These are phyloP conservation scores for Hirschfeldia incana DNA, from an alignment of 345 rosid species.

Conservation along the genomic window DNA sequence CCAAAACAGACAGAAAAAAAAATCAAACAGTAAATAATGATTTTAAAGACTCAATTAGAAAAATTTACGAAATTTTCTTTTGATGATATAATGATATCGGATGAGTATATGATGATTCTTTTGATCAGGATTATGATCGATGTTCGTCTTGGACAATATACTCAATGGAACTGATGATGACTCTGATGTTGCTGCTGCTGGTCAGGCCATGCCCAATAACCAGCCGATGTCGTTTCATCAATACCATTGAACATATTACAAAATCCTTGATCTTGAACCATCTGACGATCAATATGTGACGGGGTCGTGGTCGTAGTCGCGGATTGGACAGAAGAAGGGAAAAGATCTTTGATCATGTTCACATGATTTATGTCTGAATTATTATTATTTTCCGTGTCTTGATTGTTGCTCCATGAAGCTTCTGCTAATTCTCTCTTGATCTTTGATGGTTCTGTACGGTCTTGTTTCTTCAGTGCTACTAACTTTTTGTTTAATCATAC, in stretches of 20 bases:
- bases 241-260: constrained; percentile 70
- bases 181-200: constrained; percentile 59
- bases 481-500: constrained; percentile 46
- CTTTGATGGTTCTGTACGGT: constrained; percentile 46
- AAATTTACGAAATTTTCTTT: constrained; percentile 24
- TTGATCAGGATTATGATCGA: not conserved
- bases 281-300: constrained; percentile 47
- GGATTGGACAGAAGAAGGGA: constrained; percentile 48
- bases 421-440: constrained; percentile 59
- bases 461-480: constrained; percentile 54
- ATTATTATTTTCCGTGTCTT: constrained; percentile 43
- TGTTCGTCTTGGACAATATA: constrained; percentile 11
- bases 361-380: constrained; percentile 45
- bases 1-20: constrained; percentile 5
- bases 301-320: constrained; percentile 42
- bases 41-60: constrained; percentile 12
- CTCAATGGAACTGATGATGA: constrained; percentile 36
- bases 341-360: constrained; percentile 39
- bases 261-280: constrained; percentile 61
- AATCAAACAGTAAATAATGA: constrained; percentile 20
- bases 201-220: constrained; percentile 76
- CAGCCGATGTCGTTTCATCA: constrained; percentile 61
- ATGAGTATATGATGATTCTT: constrained; percentile 18
- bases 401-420: constrained; percentile 77
- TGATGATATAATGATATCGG: constrained; percentile 20